Evolutionary conservation across 345 rosid genomes (phyloP), one percentile per base, ranked within the genome.

Genomic region (Trapa bicornis): DNA sequence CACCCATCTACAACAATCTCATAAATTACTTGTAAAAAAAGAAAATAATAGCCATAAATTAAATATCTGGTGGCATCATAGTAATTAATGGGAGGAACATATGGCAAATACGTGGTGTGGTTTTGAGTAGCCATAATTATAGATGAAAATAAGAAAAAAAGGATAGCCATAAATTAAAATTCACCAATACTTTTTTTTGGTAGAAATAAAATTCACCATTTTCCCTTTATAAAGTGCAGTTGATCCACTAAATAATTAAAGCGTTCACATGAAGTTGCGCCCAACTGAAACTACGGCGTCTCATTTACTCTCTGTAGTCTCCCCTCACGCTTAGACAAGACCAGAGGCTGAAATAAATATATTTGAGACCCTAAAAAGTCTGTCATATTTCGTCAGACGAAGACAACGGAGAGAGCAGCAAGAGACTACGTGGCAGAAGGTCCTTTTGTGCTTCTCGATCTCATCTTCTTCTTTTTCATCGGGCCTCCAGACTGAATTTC

Each of bases 241-340:
- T 47, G 14, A 12, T 47, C 52, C 16, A 1, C 22, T 50, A 58
- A 32, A 58, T 37, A 68, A 41, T 69, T 45, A 69, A 67, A 62
- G 67, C 72, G 71, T 37, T 75, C 85, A 75, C 80, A 77, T 80
- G 80, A 72, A 14, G 14, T 15, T 57, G 29, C 29, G 29, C 29
- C 57, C 57, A 14, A 7, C 13, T 1, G 7, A 76, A 36, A 65
- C 84, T 77, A 45, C 76, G 73, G 72, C 84, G 80, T 83, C 64
- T 78, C 37, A 16, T 15, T 47, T 50, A 52, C 68, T 71, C 69
- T 71, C 50, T 73, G 58, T 56, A 32, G 33, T 57, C 39, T 64
- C 66, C 54, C 66, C 48, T 35, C n/a, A n/a, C n/a, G 41, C 15
- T 42, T 43, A 37, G 15, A n/a, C 3, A 54, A 6, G n/a, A 17